phyloP scores from a whole-genome alignment of 176 grass and related monocot species.

The Hsuehochloa calcarea region DNA sequence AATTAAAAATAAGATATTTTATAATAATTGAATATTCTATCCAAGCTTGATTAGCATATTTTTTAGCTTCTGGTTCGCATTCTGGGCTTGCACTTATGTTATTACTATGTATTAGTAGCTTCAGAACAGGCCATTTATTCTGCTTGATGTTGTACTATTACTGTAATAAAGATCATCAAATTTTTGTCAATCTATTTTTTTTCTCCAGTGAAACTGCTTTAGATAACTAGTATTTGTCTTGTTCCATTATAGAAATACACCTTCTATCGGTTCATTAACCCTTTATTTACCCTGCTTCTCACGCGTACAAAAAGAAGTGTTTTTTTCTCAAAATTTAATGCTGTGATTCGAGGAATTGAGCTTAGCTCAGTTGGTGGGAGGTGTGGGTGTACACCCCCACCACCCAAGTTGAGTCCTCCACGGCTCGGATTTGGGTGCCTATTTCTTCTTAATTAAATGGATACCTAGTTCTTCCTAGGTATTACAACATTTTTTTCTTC shows the following conservation, averaged over 20 bases:
- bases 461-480: no score
- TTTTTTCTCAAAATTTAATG: background rate
- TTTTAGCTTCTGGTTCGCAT: background rate
- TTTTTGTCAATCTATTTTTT: background rate
- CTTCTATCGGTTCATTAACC: background rate
- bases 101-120: background rate
- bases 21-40: background rate
- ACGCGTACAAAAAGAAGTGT: background rate
- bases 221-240: background rate
- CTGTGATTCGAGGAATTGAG: no score
- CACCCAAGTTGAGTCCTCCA: no score
- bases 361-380: no score
- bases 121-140: background rate
- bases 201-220: background rate
- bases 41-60: background rate
- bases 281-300: background rate
- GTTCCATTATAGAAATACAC: background rate
- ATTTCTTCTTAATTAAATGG: no score
- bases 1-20: background rate
- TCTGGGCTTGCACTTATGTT: background rate
- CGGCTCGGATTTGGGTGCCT: no score
- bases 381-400: no score
- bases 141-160: background rate
- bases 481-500: background rate
- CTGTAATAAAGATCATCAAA: background rate